Percentiles rank a stretch among this genome's conserved stretches.
Evolutionary conservation across 78 protist species (phyloP).

Genomic region (Salpingoeca rosetta): DNA sequence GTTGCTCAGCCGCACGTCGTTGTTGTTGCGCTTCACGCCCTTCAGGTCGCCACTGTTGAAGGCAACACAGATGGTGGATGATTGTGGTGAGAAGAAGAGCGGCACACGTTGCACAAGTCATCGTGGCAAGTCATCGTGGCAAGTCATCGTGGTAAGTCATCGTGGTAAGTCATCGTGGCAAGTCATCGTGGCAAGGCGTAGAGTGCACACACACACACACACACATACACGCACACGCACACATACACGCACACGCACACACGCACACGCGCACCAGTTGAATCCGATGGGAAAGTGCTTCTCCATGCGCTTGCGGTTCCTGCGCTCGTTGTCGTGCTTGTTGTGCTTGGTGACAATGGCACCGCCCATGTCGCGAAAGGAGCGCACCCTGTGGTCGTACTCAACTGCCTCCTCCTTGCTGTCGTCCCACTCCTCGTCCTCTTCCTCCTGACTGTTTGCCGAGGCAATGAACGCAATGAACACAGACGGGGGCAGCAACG

Average conservation of each 20-base stretch:
- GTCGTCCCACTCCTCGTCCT: not conserved
- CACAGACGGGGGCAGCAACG: no score
- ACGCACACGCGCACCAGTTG: not conserved
- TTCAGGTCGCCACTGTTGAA: not conserved
- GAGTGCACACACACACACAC: no score
- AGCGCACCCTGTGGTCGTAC: not conserved
- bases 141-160: no score
- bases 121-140: no score
- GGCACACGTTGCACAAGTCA: no score
- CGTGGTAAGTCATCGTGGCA: no score
- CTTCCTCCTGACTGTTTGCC: not conserved
- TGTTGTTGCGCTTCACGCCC: not conserved
- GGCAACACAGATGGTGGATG: not conserved
- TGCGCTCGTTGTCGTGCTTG: not conserved
- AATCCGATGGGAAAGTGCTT: not conserved
- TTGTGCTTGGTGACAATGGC: not conserved
- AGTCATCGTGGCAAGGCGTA: no score
- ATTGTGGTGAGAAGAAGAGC: not conserved
- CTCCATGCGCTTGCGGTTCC: not conserved
- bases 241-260: not conserved
- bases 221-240: not conserved
- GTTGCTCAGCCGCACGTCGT: not conserved
- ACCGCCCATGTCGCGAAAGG: not conserved
- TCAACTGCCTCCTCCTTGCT: not conserved
- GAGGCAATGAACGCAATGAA: no score